Base-by-base conservation (phyloP, 257 asterid genomes). In the Scutellaria galericulata region DNA sequence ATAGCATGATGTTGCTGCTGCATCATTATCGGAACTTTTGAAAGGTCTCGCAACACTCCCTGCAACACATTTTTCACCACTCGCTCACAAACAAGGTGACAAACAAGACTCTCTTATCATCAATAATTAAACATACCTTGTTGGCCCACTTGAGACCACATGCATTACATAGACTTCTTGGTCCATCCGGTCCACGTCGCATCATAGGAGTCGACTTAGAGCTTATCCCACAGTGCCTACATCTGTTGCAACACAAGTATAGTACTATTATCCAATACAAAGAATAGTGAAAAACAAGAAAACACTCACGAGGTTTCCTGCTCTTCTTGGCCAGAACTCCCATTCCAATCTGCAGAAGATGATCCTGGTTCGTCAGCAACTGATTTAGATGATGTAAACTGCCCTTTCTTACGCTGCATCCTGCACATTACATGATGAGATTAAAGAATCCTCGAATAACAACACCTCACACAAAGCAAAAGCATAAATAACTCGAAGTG, bases 381-480 rank as follows among this genome's bases (percentile, higher is more conserved):
- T 60, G 96, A 67, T 80, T 92, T 90, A 47, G 96, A 77, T 57
- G 99, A 95, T 63, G 98, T 89, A 82, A 95, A 95, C 76, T 92
- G 99, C 61, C 99, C 99, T 80, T 90, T 95, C 85, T 95, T 92
- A 15, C 99, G 96, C 85, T 95, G 99, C 99, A 95, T 95, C 84
- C 99, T 95, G 92, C 50, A 80, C 46, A 70, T 78, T 68, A 71
- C 45, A 71, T 40, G 18, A 52, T 31, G 37, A 31, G 37, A 31
- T 31, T 31, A 31, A 31, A 31, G 27, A 18, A 18, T 18, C 35
- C 35, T 27, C 3, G 1, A 27, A 53, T 5, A 55, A 56, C 51
- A 24, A 61, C 18, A 18, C 18, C 18, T 18, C 18, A 18, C 18
- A 18, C 18, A 18, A 18, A 18, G 18, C 18, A 18, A 24, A 24